Evolutionary conservation across 305 asterid species (phyloP), one percentile per base, ranked within the genome.

Genomic region (Galium porrigens): DNA sequence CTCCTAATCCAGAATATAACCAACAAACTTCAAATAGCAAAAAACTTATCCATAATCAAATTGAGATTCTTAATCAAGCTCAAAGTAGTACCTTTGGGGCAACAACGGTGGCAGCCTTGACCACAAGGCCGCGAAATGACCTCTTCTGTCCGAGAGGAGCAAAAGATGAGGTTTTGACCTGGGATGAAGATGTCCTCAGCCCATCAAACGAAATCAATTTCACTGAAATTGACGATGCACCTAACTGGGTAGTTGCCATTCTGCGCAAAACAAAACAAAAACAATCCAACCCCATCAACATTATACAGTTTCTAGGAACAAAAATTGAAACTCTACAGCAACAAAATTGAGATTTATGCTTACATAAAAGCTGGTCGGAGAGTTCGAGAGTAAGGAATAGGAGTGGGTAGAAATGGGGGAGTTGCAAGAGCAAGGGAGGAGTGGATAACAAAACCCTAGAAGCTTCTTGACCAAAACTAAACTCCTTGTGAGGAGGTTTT

Each of bases 31-130:
- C n/a, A 32, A 1, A 34, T 1, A 17, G 15, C 30, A 48, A 0
- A 33, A 64, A 64, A 44, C 20, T 46, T 12, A 4, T 27, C 4
- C 6, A 48, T 9, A 46, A 8, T 14, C 25, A 63, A 44, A 10
- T 46, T 30, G 33, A 51, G 48, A 49, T 17, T 29, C 27, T 7
- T n/a, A 48, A 12, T 0, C 32, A 20, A 34, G 10, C 36, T 27
- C 0, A 17, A n/a, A 17, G 41, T 0, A 37, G 1, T 57, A 90
- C 96, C 94, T 86, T 88, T 34, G 97, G 95, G 10, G 97, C 85
- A 68, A 88, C 94, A 52, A 84, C 79, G 1, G 96, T 80, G 36
- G 95, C 88, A 58, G 96, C 95, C 82, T 81, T 88, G 46, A 88
- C 94, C 59, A 79, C 85, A 71, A 91, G 95, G 58, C 84, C 75